phyloP scores from a whole-genome alignment of 2,329 filamentous ascomycete genomes.

The Calonectria ilicicola region DNA sequence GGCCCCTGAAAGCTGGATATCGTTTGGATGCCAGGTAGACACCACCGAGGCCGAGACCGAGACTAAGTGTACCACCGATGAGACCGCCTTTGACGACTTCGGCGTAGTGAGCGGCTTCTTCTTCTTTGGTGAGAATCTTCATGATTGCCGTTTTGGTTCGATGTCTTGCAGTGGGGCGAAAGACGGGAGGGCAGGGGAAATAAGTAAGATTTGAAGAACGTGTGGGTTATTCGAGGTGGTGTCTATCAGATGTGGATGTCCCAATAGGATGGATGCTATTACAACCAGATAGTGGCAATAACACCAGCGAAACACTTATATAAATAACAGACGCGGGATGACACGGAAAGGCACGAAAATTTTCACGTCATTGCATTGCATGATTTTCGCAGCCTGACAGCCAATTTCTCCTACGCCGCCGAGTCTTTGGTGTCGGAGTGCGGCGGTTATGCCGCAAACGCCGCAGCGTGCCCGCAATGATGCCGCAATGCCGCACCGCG shows the following conservation, averaged over 20 bases:
- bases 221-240: background rate
- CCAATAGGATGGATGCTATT: background rate
- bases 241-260: background rate
- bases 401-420: background rate
- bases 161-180: background rate
- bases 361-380: slow-evolving; percentile 4
- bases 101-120: slow-evolving; percentile 87
- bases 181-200: background rate
- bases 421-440: background rate
- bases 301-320: background rate
- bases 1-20: slow-evolving; percentile 80
- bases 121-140: slow-evolving; percentile 96
- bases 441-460: slow-evolving; percentile 6
- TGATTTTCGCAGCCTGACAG: slow-evolving; percentile 1
- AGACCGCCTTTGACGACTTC: slow-evolving; percentile 83
- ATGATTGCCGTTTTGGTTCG: slow-evolving; percentile 60
- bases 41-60: slow-evolving; percentile 74
- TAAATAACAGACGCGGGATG: background rate
- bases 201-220: background rate
- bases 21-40: slow-evolving; percentile 75
- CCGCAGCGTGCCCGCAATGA: background rate
- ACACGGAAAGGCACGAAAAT: background rate
- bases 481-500: slow-evolving; percentile 4
- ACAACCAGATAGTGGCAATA: background rate
- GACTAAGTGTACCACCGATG: slow-evolving; percentile 77